Base-by-base conservation (phyloP, 2,329 filamentous ascomycete species). In the Colletotrichum echinochloae region DNA sequence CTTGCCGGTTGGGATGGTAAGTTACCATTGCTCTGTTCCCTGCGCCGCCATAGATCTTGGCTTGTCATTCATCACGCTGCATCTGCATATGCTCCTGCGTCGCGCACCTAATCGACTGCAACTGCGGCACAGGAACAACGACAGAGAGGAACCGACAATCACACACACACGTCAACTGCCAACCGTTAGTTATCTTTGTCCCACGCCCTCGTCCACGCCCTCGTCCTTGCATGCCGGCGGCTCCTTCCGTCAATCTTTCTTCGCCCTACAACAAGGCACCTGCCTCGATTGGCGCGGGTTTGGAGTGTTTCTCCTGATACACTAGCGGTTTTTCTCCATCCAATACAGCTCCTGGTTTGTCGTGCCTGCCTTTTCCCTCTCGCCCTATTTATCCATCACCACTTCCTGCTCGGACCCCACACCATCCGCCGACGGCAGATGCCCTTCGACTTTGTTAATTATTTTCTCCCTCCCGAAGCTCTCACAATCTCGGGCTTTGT, bases 221-320 rank as follows among this genome's bases (percentile, higher is more conserved):
- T 44, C 26, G 44, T 52, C 41, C 26, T 48, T 23, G 44, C 30
- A 33, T 52, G 16, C 48, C 33, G 7, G 23, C 18, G 23, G 12
- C 39, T 41, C 60, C 46, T 51, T 57, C 51, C 56, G 37, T 63
- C 62, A n/a, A 11, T 28, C 18, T 28, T 12, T 51, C 39, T 28
- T 51, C 33, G n/a, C 52, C 33, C 23, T 23, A 23, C 30, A 55
- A 35, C 44, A 44, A 48, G 33, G 35, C 28, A 26, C 28, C 57
- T 54, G 28, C 35, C 60, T 56, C 44, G 20, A 37, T 48, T 46
- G 48, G 33, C 59, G 55, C 48, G 20, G 52, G 39, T 30, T 37
- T 66, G 18, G 44, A 20, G 35, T 57, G 41, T 61, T 46, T 52
- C 56, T 48, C 59, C 41, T 67, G 59, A 71, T 51, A 67, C 67